Percentiles rank a stretch among this genome's conserved stretches.
These are phyloP conservation scores for Chlorociboria aeruginascens DNA, from an alignment of 495 filamentous ascomycete genomes.

Conservation along the genomic window DNA sequence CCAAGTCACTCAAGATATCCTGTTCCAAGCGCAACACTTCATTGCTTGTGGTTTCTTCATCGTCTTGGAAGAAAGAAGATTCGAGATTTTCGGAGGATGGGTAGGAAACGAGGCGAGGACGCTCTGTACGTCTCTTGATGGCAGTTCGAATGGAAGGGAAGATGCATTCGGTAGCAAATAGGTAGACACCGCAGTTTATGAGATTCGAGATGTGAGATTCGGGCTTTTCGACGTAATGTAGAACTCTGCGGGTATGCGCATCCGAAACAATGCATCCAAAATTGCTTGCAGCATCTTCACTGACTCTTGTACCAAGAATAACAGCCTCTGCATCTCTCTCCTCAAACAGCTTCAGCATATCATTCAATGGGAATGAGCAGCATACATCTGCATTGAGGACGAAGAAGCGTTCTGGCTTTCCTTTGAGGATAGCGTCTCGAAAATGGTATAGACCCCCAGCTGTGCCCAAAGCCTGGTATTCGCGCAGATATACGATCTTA, in stretches of 20 bases:
- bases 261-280: slow-evolving; percentile 98
- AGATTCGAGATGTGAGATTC: slow-evolving; percentile 97
- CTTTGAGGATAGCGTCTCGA: slow-evolving; percentile 97
- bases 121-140: slow-evolving; percentile 90
- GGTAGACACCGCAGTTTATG: slow-evolving; percentile 99
- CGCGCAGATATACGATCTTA: slow-evolving; percentile 87
- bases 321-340: slow-evolving; percentile 96
- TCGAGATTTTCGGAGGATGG: slow-evolving; percentile 91
- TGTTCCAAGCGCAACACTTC: slow-evolving; percentile 94
- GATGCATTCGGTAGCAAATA: slow-evolving; percentile 89
- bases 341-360: slow-evolving; percentile 89
- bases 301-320: slow-evolving; percentile 86
- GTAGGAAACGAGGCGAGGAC: slow-evolving; percentile 84
- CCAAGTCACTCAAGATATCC: slow-evolving; percentile 91
- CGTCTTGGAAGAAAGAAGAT: slow-evolving; percentile 61
- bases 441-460: slow-evolving; percentile 98
- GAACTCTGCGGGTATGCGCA: slow-evolving; percentile 84
- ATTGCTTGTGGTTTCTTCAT: slow-evolving; percentile 58
- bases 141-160: slow-evolving; percentile 92
- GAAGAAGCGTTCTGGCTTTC: slow-evolving; percentile 86
- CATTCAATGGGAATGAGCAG: slow-evolving; percentile 93
- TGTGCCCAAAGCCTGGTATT: slow-evolving; percentile 94
- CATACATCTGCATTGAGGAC: slow-evolving; percentile 98
- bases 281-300: slow-evolving; percentile 85
- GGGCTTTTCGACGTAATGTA: slow-evolving; percentile 99